Evolutionary conservation across 768 basidiomycete genomes (phyloP), one percentile per base, ranked within the genome.

Genomic region (Suillus weaverae): DNA sequence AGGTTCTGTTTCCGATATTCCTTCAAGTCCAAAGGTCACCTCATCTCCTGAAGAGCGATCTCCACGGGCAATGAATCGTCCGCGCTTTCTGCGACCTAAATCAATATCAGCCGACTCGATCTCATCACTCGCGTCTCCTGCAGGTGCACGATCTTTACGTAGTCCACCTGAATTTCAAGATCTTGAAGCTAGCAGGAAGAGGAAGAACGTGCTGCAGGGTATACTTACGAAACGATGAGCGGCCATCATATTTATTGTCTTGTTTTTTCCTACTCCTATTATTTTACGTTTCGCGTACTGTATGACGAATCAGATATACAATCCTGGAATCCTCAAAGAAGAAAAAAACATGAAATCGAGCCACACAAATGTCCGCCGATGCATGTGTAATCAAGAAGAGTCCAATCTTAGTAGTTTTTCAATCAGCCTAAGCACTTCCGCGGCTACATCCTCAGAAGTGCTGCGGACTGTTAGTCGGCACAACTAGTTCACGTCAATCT

Each of bases 401-500:
- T 77, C 68, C 63, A 64, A 62, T 64, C 72, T 76, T 43, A 85
- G 72, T 5, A 77, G 76, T 67, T 70, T 80, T 68, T 80, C 79
- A 46, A 86, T 56, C 22, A 83, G 73, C 63, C 81, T 86, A 72
- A 88, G 84, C 50, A 91, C 88, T 74, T 91, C 90, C 5, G 75
- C 68, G 46, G 92, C 91, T 10, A 98, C 95, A 11, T 89, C 85
- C 74, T 95, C 95, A 62, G 97, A 98, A 4, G 97, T 99, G 72
- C 95, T 97, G 72, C 97, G 86, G 51, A 98, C 85, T 7, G 97
- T 99, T 65, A 98, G 73, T 41, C 97, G 90, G 78, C 95, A 98
- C 39, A 98, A 81, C 93, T 97, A 72, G 64, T 35, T 30, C 20
- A 55, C 51, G 32, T 67, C 14, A 67, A 50, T 51, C 22, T 43